Evolutionary conservation across 129 eudicot species (phyloP).

Genomic region (Flaveria ramosissima): DNA sequence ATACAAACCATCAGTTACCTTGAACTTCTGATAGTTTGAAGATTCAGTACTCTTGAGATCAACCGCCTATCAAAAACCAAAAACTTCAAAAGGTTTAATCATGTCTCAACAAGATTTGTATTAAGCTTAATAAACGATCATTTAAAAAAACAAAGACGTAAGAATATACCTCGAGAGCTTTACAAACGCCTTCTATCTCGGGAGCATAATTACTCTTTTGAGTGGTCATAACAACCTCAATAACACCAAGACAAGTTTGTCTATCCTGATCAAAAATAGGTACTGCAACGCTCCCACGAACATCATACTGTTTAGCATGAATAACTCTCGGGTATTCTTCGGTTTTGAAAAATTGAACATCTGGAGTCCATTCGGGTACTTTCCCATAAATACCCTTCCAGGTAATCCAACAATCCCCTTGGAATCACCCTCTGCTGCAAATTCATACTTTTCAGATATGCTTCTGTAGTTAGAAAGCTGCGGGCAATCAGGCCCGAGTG

Average conservation of each 20-base stretch:
- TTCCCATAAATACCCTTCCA: constrained; percentile 71
- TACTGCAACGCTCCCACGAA: constrained; percentile 85
- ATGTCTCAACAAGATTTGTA: constrained; percentile 5
- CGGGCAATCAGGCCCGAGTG: constrained; percentile 58
- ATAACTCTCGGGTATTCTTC: constrained; percentile 82
- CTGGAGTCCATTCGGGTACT: constrained; percentile 94
- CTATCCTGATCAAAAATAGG: constrained; percentile 82
- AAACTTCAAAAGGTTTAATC: constrained; percentile 18
- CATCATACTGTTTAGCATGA: constrained; percentile 68
- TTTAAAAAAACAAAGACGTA: background rate
- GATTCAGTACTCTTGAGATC: constrained; percentile 64
- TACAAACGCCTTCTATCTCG: constrained; percentile 78
- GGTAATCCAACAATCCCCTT: constrained; percentile 75
- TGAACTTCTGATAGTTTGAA: constrained; percentile 37
- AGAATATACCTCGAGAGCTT: constrained; percentile 80
- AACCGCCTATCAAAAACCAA: constrained; percentile 56
- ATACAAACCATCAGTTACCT: constrained; percentile 52
- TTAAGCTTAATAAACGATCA: background rate
- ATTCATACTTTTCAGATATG: constrained; percentile 57
- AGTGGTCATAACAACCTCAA: constrained; percentile 78
- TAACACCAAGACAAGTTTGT: constrained; percentile 72
- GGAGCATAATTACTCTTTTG: constrained; percentile 66
- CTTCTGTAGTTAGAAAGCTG: constrained; percentile 66
- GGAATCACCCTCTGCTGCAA: constrained; percentile 56
- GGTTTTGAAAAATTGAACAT: constrained; percentile 71